Percentiles rank a stretch among this genome's conserved stretches.
Conservation (phyloP, 306 rosid species). For the Ziziphus jujuba region DNA sequence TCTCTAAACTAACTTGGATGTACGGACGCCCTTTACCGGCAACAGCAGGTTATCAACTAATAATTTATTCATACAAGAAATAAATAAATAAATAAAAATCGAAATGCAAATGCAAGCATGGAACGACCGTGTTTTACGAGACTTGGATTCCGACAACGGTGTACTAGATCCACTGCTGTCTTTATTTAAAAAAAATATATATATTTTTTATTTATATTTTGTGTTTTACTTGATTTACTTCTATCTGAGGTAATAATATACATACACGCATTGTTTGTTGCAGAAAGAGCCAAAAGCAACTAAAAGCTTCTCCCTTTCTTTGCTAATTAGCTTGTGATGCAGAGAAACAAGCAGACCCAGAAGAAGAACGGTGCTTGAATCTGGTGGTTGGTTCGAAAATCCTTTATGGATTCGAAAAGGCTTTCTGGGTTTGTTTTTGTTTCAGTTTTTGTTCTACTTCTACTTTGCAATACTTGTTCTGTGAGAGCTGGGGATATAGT, state of each 20-base stretch:
- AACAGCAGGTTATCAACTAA: too few relatives aligned
- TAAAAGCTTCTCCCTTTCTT: constrained; percentile 13
- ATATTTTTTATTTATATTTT: too few relatives aligned
- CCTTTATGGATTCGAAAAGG: constrained; percentile 61
- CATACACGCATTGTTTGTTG: neutral
- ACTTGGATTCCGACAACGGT: too few relatives aligned
- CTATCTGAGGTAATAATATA: neutral
- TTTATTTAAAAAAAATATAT: too few relatives aligned
- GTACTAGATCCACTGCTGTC: too few relatives aligned
- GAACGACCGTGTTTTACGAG: too few relatives aligned
- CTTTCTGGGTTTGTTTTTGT: constrained; percentile 31
- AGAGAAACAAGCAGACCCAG: constrained; percentile 36
- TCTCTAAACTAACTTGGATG: too few relatives aligned
- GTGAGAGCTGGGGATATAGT: constrained; percentile 73
- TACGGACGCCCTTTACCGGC: too few relatives aligned
- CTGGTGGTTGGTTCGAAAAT: constrained; percentile 18
- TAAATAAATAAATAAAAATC: too few relatives aligned
- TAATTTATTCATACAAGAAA: too few relatives aligned
- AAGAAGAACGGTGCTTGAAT: constrained; percentile 32
- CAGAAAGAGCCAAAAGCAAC: neutral
- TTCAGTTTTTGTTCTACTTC: constrained; percentile 32
- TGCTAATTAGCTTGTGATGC: constrained; percentile 34
- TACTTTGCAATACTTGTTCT: constrained; percentile 30
- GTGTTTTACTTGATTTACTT: too few relatives aligned
- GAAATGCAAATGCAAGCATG: too few relatives aligned